Conservation (phyloP, 305 asterid species). For the Lippia alba region DNA sequence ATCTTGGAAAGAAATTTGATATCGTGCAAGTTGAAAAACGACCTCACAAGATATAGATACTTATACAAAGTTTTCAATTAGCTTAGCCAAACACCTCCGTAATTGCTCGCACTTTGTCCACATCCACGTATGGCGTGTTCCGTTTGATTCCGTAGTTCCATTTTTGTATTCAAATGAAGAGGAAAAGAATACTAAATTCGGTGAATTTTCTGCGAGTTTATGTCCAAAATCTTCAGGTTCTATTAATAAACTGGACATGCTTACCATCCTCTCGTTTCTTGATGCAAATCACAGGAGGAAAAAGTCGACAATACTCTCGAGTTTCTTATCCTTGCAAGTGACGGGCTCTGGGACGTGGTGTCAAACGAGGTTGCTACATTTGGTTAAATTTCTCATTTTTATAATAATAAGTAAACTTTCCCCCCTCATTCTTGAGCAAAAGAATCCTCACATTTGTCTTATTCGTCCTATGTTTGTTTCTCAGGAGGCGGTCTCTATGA, state of each 20-base stretch:
- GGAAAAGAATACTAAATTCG: too few relatives aligned
- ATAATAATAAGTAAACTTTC: neutral
- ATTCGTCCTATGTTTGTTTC: neutral
- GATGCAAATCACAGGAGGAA: conserved; percentile 51
- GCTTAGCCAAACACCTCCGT: too few relatives aligned
- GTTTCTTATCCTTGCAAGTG: conserved; percentile 79
- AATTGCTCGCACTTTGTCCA: too few relatives aligned
- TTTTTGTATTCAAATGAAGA: too few relatives aligned
- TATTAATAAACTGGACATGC: neutral
- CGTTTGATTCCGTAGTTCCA: too few relatives aligned
- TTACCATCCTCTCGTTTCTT: neutral
- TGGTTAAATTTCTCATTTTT: neutral
- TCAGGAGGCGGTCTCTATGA: conserved; percentile 73
- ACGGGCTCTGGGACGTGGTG: conserved; percentile 80
- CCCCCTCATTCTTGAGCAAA: neutral
- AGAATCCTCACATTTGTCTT: neutral
- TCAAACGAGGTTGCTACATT: conserved; percentile 57
- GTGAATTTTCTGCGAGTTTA: too few relatives aligned
- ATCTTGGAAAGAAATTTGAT: too few relatives aligned
- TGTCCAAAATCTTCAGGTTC: too few relatives aligned
- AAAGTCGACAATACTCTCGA: conserved; percentile 68
- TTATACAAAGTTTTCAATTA: too few relatives aligned
- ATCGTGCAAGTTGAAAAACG: too few relatives aligned
- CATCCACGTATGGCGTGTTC: too few relatives aligned
- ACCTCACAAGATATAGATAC: too few relatives aligned